Percentiles rank a stretch among this genome's conserved stretches.
These are phyloP conservation scores for Paratinospora sagittata DNA, from an alignment of 164 flowering plant species.

Conservation along the genomic window DNA sequence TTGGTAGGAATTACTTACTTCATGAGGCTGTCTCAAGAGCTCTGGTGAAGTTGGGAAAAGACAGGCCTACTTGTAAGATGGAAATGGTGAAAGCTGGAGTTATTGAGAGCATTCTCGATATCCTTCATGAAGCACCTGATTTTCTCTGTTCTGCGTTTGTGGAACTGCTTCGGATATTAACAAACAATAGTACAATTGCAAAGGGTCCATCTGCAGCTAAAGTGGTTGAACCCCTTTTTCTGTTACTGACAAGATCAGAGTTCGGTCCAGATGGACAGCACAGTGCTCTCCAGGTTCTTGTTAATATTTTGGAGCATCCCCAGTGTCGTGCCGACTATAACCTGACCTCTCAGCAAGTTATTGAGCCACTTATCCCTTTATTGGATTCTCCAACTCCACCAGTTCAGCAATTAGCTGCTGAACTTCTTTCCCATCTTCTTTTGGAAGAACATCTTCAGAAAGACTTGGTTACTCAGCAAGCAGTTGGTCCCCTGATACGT, in stretches of 20 bases:
- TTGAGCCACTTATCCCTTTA: constrained; percentile 80
- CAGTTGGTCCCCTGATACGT: constrained; percentile 78
- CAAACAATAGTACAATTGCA: constrained; percentile 89
- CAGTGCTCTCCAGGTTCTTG: constrained; percentile 88
- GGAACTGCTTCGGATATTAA: constrained; percentile 83
- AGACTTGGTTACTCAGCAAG: constrained; percentile 71
- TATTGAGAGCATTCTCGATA: constrained; percentile 77
- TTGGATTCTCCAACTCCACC: constrained; percentile 78
- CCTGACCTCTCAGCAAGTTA: constrained; percentile 67
- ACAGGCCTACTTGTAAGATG: constrained; percentile 92
- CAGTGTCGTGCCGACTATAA: constrained; percentile 72
- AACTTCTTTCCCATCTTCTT: constrained; percentile 87
- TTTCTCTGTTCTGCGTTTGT: constrained; percentile 84
- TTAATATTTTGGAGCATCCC: constrained; percentile 89
- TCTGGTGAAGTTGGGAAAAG: constrained; percentile 94
- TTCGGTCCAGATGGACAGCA: constrained; percentile 93
- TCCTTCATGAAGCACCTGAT: constrained; percentile 91
- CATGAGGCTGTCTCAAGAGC: constrained; percentile 87
- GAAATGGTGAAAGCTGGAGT: constrained; percentile 98
- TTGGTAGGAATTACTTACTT: constrained; percentile 71
- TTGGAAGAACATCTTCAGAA: constrained; percentile 88
- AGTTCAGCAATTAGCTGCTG: constrained; percentile 91
- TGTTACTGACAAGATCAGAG: constrained; percentile 64
- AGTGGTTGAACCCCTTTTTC: constrained; percentile 90
- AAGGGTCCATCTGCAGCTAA: constrained; percentile 88